Conservation (phyloP, 345 rosid species). For the Triadica sebifera region DNA sequence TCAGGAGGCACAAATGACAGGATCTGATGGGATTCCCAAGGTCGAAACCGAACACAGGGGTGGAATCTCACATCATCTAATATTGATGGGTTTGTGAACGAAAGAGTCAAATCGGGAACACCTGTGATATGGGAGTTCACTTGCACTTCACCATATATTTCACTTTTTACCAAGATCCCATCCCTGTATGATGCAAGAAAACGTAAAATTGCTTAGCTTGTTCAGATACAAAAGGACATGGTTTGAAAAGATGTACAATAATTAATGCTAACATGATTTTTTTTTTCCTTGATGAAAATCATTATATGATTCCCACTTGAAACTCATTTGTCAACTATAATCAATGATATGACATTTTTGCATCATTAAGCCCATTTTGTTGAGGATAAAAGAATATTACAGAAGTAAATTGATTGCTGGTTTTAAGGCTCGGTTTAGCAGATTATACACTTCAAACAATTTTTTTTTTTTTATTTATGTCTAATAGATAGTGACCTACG, state of each 20-base stretch:
- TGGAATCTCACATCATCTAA: slow-evolving; percentile 84
- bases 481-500: too few relatives aligned
- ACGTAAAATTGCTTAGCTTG: slow-evolving; percentile 11
- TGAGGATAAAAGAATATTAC: too few relatives aligned
- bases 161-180: slow-evolving; percentile 58
- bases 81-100: slow-evolving; percentile 75
- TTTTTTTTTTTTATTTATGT: too few relatives aligned
- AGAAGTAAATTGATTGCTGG: too few relatives aligned
- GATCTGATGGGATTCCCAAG: slow-evolving; percentile 93
- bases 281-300: background rate
- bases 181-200: slow-evolving; percentile 46
- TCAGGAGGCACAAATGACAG: slow-evolving; percentile 97
- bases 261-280: background rate
- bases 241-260: background rate
- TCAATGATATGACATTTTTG: too few relatives aligned
- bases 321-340: too few relatives aligned
- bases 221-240: slow-evolving; percentile 11
- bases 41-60: slow-evolving; percentile 91
- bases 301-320: background rate
- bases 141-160: slow-evolving; percentile 80
- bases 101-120: slow-evolving; percentile 88
- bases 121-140: slow-evolving; percentile 89
- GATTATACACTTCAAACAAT: too few relatives aligned
- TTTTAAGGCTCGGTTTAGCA: too few relatives aligned
- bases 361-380: too few relatives aligned